phyloP scores from a whole-genome alignment of 148 eudicot species.

The Polygonum maritimum region DNA sequence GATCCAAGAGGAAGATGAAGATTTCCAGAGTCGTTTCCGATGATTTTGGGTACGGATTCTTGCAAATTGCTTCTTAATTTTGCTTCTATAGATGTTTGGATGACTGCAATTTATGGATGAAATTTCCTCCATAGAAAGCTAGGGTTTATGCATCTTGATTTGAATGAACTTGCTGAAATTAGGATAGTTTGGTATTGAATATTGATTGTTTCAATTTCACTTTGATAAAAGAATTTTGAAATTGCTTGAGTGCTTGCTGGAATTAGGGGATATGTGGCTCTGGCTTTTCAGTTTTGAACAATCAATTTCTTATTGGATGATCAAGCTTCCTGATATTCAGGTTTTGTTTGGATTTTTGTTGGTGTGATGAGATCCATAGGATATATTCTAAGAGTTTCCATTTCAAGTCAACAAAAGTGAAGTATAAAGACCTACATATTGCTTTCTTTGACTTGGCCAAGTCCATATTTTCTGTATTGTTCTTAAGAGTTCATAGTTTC shows the following conservation, averaged over 20 bases:
- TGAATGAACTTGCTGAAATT: neutral
- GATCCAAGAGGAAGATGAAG: constrained; percentile 75
- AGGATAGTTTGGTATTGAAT: neutral
- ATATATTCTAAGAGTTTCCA: neutral
- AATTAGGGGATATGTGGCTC: neutral
- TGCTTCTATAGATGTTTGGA: neutral
- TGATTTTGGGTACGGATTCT: constrained; percentile 37
- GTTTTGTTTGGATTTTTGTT: neutral
- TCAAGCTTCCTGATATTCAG: neutral
- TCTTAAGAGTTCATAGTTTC: no score
- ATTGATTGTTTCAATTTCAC: neutral
- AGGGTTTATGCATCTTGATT: neutral
- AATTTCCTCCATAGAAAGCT: neutral
- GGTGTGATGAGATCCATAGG: neutral
- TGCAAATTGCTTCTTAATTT: neutral
- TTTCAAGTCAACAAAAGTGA: neutral
- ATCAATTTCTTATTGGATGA: neutral
- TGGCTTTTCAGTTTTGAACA: neutral
- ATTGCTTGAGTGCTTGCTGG: neutral
- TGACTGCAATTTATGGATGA: neutral
- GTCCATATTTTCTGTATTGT: neutral
- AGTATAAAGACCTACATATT: neutral
- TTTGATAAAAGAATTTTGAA: no score
- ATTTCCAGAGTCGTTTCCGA: constrained; percentile 62
- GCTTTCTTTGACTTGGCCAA: neutral